Evolutionary conservation across 1,284 basidiomycete genomes (phyloP), one percentile per base, ranked within the genome.

Genomic region (Schizophyllum commune): DNA sequence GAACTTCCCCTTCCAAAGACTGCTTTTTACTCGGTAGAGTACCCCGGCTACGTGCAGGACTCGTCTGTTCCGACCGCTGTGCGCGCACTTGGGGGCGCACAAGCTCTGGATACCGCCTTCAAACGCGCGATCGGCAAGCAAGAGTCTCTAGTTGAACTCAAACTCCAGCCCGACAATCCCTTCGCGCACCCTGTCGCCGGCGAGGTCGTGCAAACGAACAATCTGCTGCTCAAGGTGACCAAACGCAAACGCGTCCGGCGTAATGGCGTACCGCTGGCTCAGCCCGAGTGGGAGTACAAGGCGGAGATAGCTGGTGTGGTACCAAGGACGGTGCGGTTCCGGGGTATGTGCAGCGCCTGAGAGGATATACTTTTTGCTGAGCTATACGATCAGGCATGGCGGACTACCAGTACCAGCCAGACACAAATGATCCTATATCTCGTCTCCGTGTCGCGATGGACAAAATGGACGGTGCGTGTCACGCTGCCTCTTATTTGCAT

Each of bases 401-500:
- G 53, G 94, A 97, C 71, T 96, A 86, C 70, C 94, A 96, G 73
- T 96, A 85, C 72, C 83, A 87, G 61, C 91, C 92, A 1, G 78
- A 88, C 61, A 77, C 79, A 68, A 73, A 83, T 21, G 91, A 95
- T 68, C 85, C 87, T 2, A 76, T 93, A 2, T 74, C 85, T 1
- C 76, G 84, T 62, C 73, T 97, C 59, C 84, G 90, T 2, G 68
- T 79, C 11, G 84, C 91, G 0, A 88, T 97, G 83, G 81, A 85
- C 56, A 77, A 78, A 2, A 84, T 96, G 78, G 88, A 97, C 68
- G 89, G 94, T 95, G 69, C 58, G 71, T n/a, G n/a, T n/a, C n/a
- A n/a, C n/a, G n/a, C n/a, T n/a, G n/a, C n/a, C n/a, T n/a, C n/a
- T n/a, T n/a, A n/a, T n/a, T n/a, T n/a, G n/a, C n/a, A n/a, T n/a